phyloP scores from a whole-genome alignment of 495 filamentous ascomycete species.

The Tetracladium setigerum region DNA sequence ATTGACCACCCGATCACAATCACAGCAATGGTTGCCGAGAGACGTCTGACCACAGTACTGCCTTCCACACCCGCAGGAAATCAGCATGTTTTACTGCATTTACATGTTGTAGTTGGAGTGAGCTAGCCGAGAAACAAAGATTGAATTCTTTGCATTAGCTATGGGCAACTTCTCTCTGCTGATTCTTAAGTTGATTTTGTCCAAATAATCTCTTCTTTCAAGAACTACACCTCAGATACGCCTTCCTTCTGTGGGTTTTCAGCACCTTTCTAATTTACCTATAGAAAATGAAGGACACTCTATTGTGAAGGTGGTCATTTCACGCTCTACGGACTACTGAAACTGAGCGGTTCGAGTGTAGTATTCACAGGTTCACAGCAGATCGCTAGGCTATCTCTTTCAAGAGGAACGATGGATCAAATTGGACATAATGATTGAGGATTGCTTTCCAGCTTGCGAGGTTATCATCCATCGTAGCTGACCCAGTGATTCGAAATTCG shows the following conservation, averaged over 20 bases:
- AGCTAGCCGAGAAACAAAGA: not conserved
- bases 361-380: not conserved
- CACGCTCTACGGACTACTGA: conserved; percentile 1
- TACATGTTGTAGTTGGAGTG: conserved; percentile 1
- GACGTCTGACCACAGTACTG: not conserved
- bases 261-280: too few species aligned
- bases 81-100: not conserved
- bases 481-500: not conserved
- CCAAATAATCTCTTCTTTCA: too few species aligned
- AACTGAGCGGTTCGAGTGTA: not conserved
- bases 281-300: not conserved
- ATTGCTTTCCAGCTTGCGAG: conserved; percentile 1
- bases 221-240: too few species aligned
- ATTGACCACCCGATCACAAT: conserved; percentile 2
- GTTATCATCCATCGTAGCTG: conserved; percentile 1
- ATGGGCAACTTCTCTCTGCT: too few species aligned
- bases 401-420: not conserved
- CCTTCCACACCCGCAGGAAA: conserved; percentile 1
- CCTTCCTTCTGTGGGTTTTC: too few species aligned
- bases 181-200: too few species aligned
- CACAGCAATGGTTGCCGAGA: not conserved
- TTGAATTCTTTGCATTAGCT: too few species aligned
- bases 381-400: not conserved
- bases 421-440: conserved; percentile 1
- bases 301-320: not conserved